These are phyloP conservation scores for Cudoniella acicularis DNA, from an alignment of 495 filamentous ascomycete species.

Conservation along the genomic window DNA sequence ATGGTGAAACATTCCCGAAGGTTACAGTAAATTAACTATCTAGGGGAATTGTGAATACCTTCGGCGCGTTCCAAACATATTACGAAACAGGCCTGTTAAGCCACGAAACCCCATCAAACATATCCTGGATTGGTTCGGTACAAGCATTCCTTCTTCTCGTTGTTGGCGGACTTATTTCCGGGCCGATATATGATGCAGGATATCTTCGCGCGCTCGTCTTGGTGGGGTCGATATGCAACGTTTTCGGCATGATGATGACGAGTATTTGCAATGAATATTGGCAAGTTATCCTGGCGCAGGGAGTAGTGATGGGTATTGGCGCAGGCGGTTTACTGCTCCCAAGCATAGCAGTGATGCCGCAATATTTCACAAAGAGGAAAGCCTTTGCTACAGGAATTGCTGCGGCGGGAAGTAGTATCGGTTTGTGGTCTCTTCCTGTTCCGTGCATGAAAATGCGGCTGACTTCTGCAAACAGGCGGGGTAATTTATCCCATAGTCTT, in stretches of 20 bases:
- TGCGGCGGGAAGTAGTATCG: constrained; percentile 18
- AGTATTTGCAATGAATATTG: constrained; percentile 62
- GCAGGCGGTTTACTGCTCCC: constrained; percentile 71
- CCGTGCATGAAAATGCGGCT: no score
- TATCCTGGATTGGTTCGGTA: constrained; percentile 74
- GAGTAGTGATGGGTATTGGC: constrained; percentile 65
- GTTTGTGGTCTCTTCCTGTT: constrained; percentile 37
- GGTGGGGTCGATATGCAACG: constrained; percentile 50
- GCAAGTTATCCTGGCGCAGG: constrained; percentile 75
- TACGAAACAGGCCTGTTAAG: constrained; percentile 47
- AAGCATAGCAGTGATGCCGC: constrained; percentile 60
- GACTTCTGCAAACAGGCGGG: constrained; percentile 41
- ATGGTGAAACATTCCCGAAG: neutral
- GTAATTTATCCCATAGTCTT: constrained; percentile 68
- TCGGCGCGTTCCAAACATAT: constrained; percentile 70
- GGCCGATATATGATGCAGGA: constrained; percentile 64
- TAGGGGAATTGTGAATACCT: constrained; percentile 75
- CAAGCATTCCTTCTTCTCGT: constrained; percentile 74
- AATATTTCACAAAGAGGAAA: constrained; percentile 65
- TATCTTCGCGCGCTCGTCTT: constrained; percentile 42
- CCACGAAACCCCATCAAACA: constrained; percentile 52
- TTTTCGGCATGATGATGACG: constrained; percentile 68
- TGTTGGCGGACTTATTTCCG: constrained; percentile 60
- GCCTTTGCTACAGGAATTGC: constrained; percentile 57
- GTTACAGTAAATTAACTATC: neutral